Base-by-base conservation (phyloP, 2,329 filamentous ascomycete species). In the Botrytis byssoidea region DNA sequence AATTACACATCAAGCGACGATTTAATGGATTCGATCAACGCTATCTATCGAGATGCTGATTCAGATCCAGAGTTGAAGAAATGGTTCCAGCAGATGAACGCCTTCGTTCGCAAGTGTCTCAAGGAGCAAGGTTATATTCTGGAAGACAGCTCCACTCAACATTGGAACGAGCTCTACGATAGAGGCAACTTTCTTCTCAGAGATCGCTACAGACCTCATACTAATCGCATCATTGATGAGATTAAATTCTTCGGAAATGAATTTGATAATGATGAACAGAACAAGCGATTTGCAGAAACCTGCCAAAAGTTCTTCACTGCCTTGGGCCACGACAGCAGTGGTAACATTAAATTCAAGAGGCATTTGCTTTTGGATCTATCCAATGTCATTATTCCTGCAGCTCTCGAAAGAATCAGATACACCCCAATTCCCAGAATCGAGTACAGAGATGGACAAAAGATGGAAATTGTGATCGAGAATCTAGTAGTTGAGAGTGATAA, bases 401-500 rank as follows among this genome's bases (percentile, higher is more conserved):
- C 93, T 71, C 92, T 99, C 77, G 93, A 97, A 85, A 93, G 91
- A 77, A 86, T 96, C 73, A 91, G 93, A 75, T 99, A 99, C 83
- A 88, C 99, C 22, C 94, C 96, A 6, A 89, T 99, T 68, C 96
- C 96, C 35, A 92, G 96, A 73, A 97, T 99, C 75, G 96, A 99
- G 85, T 96, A 94, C 81, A 92, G 90, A 1, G 96, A 98, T 79
- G 51, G 51, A 57, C 87, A 88, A 3, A 90, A 91, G 86, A 86
- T 97, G 70, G 96, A 99, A 83, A 92, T 92, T 67, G 89, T 98
- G 67, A 89, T 99, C 63, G 96, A 99, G 85, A 99, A 99, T 83
- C 86, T 99, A 18, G 92, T 98, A 64, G 88, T 99, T 70, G 96
- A 99, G 85, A 95, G 93, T 77, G 95, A 98, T 86, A 99, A 99